A percentile compares a stretch with the other conserved stretches of the same genome.
Conservation (phyloP, 192 early-diverging fungal species). For the Coemansia sp. region DNA sequence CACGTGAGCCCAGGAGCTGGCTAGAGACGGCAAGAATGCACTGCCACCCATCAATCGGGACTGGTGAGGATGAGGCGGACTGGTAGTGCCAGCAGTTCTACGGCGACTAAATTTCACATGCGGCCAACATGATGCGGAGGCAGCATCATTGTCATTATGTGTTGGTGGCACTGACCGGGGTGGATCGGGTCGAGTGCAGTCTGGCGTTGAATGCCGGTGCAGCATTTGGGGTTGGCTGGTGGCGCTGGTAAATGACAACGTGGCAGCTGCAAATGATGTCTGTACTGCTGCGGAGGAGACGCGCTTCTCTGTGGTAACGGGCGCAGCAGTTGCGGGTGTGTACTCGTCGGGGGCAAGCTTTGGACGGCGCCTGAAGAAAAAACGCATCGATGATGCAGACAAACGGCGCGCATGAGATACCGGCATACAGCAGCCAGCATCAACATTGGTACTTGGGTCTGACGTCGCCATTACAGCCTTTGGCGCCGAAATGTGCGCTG, state of each 20-base stretch:
- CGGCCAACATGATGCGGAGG: slow-evolving; percentile 1
- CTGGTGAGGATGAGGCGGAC: too few species aligned
- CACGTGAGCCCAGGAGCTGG: slow-evolving; percentile 36
- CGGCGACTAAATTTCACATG: too few species aligned
- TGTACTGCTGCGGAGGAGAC: background rate
- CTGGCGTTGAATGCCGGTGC: background rate
- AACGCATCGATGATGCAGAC: slow-evolving; percentile 2
- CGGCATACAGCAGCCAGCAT: background rate
- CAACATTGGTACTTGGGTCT: too few species aligned
- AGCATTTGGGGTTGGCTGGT: background rate
- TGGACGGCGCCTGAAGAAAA: slow-evolving; percentile 18
- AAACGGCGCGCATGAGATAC: background rate
- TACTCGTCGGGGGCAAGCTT: slow-evolving; percentile 1
- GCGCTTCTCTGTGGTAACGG: background rate
- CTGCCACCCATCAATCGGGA: background rate
- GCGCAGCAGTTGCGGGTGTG: background rate
- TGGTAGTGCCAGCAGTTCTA: too few species aligned
- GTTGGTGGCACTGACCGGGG: background rate
- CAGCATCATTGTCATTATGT: background rate
- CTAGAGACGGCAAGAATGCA: slow-evolving; percentile 3
- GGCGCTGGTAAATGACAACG: slow-evolving; percentile 2
- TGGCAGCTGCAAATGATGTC: slow-evolving; percentile 8
- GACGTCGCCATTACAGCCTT: too few species aligned
- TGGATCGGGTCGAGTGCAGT: background rate
- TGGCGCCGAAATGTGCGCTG: too few species aligned